Conservation (phyloP, 352 stramenopile genomes). For the Phytopythium mirpurense region DNA sequence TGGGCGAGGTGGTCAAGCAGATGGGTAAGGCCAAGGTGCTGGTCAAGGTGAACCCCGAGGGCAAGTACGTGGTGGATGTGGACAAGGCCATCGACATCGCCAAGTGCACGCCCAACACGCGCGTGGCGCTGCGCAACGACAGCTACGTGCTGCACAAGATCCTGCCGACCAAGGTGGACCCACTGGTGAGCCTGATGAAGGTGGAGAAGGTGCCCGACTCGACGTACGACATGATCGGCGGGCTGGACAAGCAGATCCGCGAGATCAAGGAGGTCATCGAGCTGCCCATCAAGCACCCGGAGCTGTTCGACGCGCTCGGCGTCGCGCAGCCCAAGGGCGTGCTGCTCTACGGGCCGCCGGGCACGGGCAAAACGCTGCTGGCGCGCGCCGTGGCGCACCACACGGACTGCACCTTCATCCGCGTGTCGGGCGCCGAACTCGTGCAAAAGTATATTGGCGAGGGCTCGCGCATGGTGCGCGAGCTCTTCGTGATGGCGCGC, state of each 20-base stretch:
- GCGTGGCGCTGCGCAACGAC: constrained; percentile 98
- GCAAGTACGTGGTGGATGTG: constrained; percentile 99
- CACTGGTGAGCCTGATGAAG: constrained; percentile 92
- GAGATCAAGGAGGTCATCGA: constrained; percentile 99
- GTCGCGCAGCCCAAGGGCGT: constrained; percentile 97
- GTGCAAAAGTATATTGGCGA: constrained; percentile 99
- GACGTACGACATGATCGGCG: constrained; percentile 99
- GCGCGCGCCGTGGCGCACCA: constrained; percentile 98
- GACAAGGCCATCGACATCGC: constrained; percentile 96
- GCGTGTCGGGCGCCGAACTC: constrained; percentile 97
- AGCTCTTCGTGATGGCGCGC: constrained; percentile 99
- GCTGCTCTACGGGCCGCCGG: constrained; percentile 95
- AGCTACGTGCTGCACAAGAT: constrained; percentile 99
- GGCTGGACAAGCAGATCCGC: constrained; percentile 99
- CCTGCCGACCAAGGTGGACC: constrained; percentile 97
- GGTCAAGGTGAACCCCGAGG: constrained; percentile 98
- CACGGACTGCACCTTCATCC: constrained; percentile 99
- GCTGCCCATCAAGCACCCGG: constrained; percentile 99
- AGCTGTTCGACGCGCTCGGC: constrained; percentile 98
- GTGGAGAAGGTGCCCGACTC: constrained; percentile 99
- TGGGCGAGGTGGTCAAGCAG: constrained; percentile 99
- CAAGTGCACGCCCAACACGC: constrained; percentile 98
- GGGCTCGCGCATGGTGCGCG: constrained; percentile 98
- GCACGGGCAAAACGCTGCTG: constrained; percentile 98
- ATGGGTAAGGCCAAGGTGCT: constrained; percentile 99